A percentile compares a stretch with the other conserved stretches of the same genome.
These are phyloP conservation scores for Rhizophagus sp. DNA, from an alignment of 192 early-diverging fungal species.

Conservation along the genomic window DNA sequence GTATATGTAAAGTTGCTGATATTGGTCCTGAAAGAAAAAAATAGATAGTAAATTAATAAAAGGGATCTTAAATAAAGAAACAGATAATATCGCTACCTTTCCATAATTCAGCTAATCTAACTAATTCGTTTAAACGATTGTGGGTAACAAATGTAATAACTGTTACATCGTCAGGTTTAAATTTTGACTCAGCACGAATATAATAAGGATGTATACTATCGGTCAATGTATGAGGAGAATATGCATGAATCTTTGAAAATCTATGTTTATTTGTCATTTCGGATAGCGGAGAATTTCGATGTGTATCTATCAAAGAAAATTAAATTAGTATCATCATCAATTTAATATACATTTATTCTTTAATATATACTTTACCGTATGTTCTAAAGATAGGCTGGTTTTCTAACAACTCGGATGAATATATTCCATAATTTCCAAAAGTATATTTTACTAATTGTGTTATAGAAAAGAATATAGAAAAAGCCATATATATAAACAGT, in stretches of 20 bases:
- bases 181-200: conserved; percentile 35
- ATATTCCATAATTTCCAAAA: neutral
- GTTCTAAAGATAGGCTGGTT: neutral
- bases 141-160: conserved; percentile 49
- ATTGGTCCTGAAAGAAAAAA: conserved; percentile 44
- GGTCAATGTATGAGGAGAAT: conserved; percentile 32
- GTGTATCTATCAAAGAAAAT: conserved; percentile 9
- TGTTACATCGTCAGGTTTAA: conserved; percentile 44
- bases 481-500: neutral
- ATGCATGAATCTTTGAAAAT: conserved; percentile 43
- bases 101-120: conserved; percentile 47
- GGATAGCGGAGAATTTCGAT: conserved; percentile 10
- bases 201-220: conserved; percentile 43
- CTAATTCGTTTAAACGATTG: conserved; percentile 48
- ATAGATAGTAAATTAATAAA: conserved; percentile 4
- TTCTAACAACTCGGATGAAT: neutral
- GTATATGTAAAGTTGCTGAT: conserved; percentile 53
- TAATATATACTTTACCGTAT: conserved; percentile 3
- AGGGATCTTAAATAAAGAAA: neutral
- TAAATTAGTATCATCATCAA: neutral
- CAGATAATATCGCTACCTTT: conserved; percentile 39
- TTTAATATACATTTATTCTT: neutral
- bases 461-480: conserved; percentile 8
- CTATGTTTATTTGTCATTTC: neutral
- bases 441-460: neutral